Base-by-base conservation (phyloP, 805 yeast species). In the Limtongia smithiae region DNA sequence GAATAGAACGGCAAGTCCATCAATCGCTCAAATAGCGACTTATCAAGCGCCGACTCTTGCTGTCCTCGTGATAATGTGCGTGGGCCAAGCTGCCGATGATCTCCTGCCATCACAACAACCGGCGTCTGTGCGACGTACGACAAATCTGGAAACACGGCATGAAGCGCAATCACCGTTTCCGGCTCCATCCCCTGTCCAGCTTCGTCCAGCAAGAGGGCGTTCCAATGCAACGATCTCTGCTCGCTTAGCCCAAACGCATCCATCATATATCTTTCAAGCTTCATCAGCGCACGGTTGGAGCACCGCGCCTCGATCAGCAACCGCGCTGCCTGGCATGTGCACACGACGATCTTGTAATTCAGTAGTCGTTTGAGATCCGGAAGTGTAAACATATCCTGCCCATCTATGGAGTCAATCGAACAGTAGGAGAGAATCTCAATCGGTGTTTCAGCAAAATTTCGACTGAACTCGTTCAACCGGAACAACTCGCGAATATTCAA, bases 161-260 rank as follows among this genome's bases (percentile, higher is more conserved):
- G 34, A n/a, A 54, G 31, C 12, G 55, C 49, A 14, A 54, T 34
- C 5, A 50, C 17, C 6, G 52, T 38, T 28, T 54, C 58, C 7
- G 50, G 55, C 21, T 54, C 58, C 11, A 52, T 54, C 5, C 50
- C 58, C 41, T 54, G 58, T 2, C 56, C 58, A 4, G 55, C 58
- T 40, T 54, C 55, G 35, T 54, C 58, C 21, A 54, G 39, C 30
- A 54, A 31, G 17, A 54, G 22, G 5, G 54, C 41, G n/a, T 34
- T 54, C 58, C 58, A 54, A 28, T 54, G 58, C 14, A 52, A 34
- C 25, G 30, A 12, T 12, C 31, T 20, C 18, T 30, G n/a, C 11
- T 21, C 25, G 14, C 15, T 14, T 5, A 12, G 9, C 14, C 45
- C 42, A 41, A 51, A 51, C 5, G 57, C 43, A 17, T 44, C 33